Base-by-base conservation (phyloP, 257 asterid species). In the Schizonepeta tenuifolia region DNA sequence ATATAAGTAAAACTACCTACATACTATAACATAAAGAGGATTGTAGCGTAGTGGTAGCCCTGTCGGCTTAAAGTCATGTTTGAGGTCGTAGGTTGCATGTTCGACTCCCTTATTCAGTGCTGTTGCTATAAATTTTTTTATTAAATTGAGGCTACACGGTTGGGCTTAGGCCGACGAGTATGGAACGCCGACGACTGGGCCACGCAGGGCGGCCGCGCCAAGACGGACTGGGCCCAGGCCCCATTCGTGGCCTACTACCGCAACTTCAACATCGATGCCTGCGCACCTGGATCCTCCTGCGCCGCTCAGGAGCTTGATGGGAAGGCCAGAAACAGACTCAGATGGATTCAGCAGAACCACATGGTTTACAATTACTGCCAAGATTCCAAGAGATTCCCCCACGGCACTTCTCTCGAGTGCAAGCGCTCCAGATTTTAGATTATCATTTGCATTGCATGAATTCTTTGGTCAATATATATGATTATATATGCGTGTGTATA, bases 361-460 rank as follows among this genome's bases (percentile, higher is more conserved):
- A 77, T 79, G 84, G 57, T 85, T 5, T 85, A 88, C 24, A 76
- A 88, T 55, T 88, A 88, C 33, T 88, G 94, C 28, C 40, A 75
- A 12, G 90, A 85, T 82, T 36, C 51, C 49, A 53, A 53, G 11
- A 80, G 90, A 73, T 88, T 82, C 28, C 82, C 90, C 0, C 72
- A 43, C 14, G 89, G 94, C 3, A 12, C 78, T 1, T 74, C 93
- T 1, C 2, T 33, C 2, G 90, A 85, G 71, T 87, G 93, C 81
- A 80, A 22, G 38, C 79, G 76, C 2, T 74, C 90, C 1, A 74
- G 78, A 70, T 78, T 78, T 67, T 78, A 47, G 20, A 6, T 38
- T 38, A 2, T 5, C 3, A n/a, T n/a, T 28, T 28, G 33, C 33
- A 38, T 38, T 38, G 43, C 2, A 36, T 36, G 40, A 28, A 36